Evolutionary conservation across 768 basidiomycete genomes (phyloP).

Genomic region (Hebeloma cylindrosporum): DNA sequence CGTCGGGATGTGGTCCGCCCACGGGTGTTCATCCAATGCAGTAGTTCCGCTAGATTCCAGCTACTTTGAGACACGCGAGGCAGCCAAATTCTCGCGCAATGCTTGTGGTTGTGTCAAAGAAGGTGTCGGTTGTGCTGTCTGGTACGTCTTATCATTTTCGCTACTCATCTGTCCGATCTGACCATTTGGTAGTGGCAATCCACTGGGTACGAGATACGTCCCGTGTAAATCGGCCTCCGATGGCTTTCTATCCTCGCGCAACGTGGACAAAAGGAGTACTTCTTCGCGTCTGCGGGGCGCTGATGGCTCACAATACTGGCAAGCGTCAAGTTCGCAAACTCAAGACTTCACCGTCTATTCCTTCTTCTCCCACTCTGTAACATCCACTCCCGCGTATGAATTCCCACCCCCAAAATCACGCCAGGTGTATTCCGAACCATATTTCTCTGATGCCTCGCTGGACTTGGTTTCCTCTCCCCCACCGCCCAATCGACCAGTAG

Average conservation of each 20-base stretch:
- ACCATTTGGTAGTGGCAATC: slow-evolving; percentile 49
- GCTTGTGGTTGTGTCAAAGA: slow-evolving; percentile 68
- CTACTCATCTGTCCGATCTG: background rate
- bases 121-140: slow-evolving; percentile 57
- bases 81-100: slow-evolving; percentile 51
- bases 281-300: slow-evolving; percentile 29
- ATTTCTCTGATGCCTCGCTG: slow-evolving; percentile 16
- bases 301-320: slow-evolving; percentile 45
- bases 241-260: slow-evolving; percentile 33
- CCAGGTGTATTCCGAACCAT: slow-evolving; percentile 9
- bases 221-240: slow-evolving; percentile 60
- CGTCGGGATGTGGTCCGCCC: slow-evolving; percentile 59
- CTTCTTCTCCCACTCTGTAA: slow-evolving; percentile 48
- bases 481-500: background rate
- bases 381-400: slow-evolving; percentile 33
- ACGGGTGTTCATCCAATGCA: slow-evolving; percentile 47
- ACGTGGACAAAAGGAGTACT: slow-evolving; percentile 12
- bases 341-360: slow-evolving; percentile 35
- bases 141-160: slow-evolving; percentile 25
- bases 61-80: slow-evolving; percentile 55
- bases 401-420: slow-evolving; percentile 27
- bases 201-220: slow-evolving; percentile 60
- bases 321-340: slow-evolving; percentile 20
- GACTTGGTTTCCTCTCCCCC: slow-evolving; percentile 5
- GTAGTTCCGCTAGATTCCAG: slow-evolving; percentile 56